phyloP scores from a whole-genome alignment of 2,329 filamentous ascomycete species.

The Alternaria sp. region DNA sequence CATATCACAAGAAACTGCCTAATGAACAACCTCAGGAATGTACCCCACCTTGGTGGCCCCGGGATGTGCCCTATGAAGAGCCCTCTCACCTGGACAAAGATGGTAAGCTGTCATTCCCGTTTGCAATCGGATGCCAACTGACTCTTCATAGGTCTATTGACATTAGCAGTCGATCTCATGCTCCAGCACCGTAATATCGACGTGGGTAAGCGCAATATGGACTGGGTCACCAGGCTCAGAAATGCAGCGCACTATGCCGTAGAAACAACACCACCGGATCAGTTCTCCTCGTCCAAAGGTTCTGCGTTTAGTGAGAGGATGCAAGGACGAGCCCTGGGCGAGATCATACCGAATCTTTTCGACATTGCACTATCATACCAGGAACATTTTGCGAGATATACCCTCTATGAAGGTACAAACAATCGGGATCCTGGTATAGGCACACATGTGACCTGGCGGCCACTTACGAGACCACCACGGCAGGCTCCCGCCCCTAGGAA shows the following conservation, averaged over 20 bases:
- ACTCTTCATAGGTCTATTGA: conserved; percentile 33
- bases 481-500: conserved; percentile 16
- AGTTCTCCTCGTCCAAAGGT: conserved; percentile 41
- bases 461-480: conserved; percentile 29
- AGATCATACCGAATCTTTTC: conserved; percentile 42
- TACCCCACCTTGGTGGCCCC: conserved; percentile 45
- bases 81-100: conserved; percentile 43
- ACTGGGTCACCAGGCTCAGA: conserved; percentile 36
- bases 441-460: conserved; percentile 35
- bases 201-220: conserved; percentile 28
- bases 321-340: conserved; percentile 36
- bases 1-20: conserved; percentile 36
- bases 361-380: conserved; percentile 40
- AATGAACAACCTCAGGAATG: conserved; percentile 18
- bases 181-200: conserved; percentile 40
- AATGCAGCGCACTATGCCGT: conserved; percentile 31
- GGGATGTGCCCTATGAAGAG: conserved; percentile 40
- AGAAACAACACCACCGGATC: conserved; percentile 29
- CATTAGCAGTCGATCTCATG: conserved; percentile 41
- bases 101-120: conserved; percentile 24
- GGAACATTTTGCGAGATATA: conserved; percentile 38
- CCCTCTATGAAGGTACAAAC: conserved; percentile 34
- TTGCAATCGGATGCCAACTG: neutral
- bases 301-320: conserved; percentile 34
- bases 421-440: conserved; percentile 31